phyloP scores from a whole-genome alignment of 2,329 filamentous ascomycete species.

The Aschersonia sp. region DNA sequence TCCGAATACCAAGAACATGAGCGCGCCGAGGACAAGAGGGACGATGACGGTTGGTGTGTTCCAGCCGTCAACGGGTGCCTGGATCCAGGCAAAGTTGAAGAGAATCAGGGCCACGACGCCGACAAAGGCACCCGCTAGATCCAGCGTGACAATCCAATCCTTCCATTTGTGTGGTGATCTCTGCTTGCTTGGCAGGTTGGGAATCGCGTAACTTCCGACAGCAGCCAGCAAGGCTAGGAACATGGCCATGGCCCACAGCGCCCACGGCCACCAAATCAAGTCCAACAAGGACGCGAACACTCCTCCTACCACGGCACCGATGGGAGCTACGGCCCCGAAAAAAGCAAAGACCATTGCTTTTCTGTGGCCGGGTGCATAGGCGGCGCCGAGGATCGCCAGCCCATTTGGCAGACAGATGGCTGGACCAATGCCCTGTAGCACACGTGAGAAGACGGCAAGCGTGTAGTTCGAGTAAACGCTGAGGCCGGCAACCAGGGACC shows the following conservation, averaged over 20 bases:
- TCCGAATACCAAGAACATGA: slow-evolving; percentile 40
- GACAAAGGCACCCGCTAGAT: slow-evolving; percentile 21
- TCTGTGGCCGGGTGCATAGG: slow-evolving; percentile 38
- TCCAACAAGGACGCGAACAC: slow-evolving; percentile 25
- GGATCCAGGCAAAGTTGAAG: slow-evolving; percentile 55
- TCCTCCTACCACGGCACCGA: slow-evolving; percentile 28
- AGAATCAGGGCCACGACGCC: slow-evolving; percentile 43
- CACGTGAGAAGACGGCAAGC: slow-evolving; percentile 36
- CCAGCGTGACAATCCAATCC: slow-evolving; percentile 17
- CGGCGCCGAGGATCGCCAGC: slow-evolving; percentile 43
- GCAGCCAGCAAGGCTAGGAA: slow-evolving; percentile 18
- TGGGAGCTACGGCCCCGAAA: slow-evolving; percentile 30
- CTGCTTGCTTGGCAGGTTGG: slow-evolving; percentile 10
- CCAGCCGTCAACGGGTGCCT: slow-evolving; percentile 48
- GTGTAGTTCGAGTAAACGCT: slow-evolving; percentile 22
- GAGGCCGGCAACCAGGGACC: slow-evolving; percentile 32
- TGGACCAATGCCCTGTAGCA: slow-evolving; percentile 45
- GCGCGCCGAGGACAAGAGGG: slow-evolving; percentile 39
- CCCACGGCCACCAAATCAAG: slow-evolving; percentile 32
- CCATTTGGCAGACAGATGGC: slow-evolving; percentile 50
- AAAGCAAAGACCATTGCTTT: slow-evolving; percentile 47
- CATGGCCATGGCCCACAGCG: slow-evolving; percentile 26
- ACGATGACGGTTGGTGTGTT: slow-evolving; percentile 37
- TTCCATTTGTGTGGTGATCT: slow-evolving; percentile 4
- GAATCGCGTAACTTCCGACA: slow-evolving; percentile 19